phyloP scores from a whole-genome alignment of 2,329 filamentous ascomycete species.

The Bisporella sp. region DNA sequence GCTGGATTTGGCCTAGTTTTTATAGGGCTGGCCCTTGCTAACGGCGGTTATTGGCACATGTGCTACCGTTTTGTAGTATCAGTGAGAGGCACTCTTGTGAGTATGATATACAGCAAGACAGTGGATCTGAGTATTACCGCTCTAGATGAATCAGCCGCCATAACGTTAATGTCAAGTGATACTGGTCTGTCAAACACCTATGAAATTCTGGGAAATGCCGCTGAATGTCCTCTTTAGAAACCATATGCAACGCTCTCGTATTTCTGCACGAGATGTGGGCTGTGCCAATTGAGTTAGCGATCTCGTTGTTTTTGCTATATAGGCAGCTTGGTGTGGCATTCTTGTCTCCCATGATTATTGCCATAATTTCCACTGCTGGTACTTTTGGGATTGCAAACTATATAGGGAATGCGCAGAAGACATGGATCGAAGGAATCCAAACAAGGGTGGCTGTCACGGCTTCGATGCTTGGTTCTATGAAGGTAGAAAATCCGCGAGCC shows the following conservation, averaged over 20 bases:
- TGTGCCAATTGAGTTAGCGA: background rate
- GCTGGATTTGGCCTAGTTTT: slow-evolving; percentile 15
- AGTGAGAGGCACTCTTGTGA: slow-evolving; percentile 19
- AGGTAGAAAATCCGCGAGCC: background rate
- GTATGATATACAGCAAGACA: slow-evolving; percentile 24
- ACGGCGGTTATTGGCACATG: slow-evolving; percentile 17
- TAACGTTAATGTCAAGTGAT: slow-evolving; percentile 28
- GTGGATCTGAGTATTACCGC: slow-evolving; percentile 20
- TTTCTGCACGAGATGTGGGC: background rate
- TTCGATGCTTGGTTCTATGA: background rate
- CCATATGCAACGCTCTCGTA: background rate
- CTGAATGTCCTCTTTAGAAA: background rate
- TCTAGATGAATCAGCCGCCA: slow-evolving; percentile 20
- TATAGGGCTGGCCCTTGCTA: slow-evolving; percentile 21
- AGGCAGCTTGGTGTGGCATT: background rate
- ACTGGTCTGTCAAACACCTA: slow-evolving; percentile 4
- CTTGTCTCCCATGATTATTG: background rate
- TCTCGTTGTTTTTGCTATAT: background rate
- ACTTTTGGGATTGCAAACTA: background rate
- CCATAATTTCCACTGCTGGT: background rate
- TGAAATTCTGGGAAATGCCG: background rate
- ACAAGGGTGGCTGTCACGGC: background rate
- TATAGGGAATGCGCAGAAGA: background rate
- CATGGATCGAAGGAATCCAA: background rate
- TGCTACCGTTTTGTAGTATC: slow-evolving; percentile 15